Conservation (phyloP, 345 rosid species). For the Dovyalis caffra region DNA sequence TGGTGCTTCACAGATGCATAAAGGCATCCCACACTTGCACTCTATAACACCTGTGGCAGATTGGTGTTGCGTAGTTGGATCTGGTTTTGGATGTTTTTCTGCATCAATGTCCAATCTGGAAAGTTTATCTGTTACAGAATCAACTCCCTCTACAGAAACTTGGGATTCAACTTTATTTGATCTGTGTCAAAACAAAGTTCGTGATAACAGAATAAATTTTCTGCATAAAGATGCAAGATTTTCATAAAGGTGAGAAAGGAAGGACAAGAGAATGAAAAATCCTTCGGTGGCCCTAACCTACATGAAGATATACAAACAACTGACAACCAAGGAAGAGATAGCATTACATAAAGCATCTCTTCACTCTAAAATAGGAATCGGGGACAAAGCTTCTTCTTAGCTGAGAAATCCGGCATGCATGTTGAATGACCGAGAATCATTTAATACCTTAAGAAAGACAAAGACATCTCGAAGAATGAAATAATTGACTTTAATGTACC, state of each 20-base stretch:
- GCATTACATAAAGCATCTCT: not conserved
- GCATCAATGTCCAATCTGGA: slow-evolving; percentile 51
- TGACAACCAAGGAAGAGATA: not conserved
- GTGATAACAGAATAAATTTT: not conserved
- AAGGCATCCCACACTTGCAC: slow-evolving; percentile 97
- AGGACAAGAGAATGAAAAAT: not conserved
- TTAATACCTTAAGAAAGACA: no score
- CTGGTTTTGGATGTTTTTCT: slow-evolving; percentile 33
- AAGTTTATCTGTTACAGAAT: slow-evolving; percentile 44
- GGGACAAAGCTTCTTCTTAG: no score
- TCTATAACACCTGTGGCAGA: slow-evolving; percentile 36
- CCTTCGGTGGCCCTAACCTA: not conserved
- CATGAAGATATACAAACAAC: not conserved
- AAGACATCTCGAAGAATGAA: no score
- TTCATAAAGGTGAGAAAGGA: not conserved
- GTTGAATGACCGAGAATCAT: no score
- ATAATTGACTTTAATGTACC: no score
- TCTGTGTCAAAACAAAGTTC: slow-evolving; percentile 38
- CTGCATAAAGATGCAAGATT: not conserved
- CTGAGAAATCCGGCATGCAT: no score
- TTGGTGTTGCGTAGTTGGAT: slow-evolving; percentile 30
- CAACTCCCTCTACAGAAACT: slow-evolving; percentile 42
- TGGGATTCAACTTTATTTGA: slow-evolving; percentile 30
- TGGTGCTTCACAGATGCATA: slow-evolving; percentile 80
- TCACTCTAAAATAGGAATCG: not conserved